Base-by-base conservation (phyloP, 116 monocot species). In the Phalaenopsis hybrid region DNA sequence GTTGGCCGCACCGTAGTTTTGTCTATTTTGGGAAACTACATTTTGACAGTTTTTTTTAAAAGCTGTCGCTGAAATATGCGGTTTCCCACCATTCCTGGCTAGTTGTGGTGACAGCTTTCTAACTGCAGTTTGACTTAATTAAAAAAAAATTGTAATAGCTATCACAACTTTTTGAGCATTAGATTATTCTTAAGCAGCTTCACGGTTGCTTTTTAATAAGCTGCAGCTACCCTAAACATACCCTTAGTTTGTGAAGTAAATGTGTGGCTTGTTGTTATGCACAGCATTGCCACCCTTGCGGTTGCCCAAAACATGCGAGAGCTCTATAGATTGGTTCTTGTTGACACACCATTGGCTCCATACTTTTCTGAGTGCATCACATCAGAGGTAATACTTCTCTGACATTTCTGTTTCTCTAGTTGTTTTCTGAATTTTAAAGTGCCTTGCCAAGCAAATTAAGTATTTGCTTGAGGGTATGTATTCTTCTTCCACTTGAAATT, bases 301-400 rank as follows among this genome's bases (percentile, higher is more conserved):
- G 98, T 95, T 78, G 95, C 98, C 37, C 93, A 95, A 21, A 98
- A 98, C 82, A 98, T 98, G 98, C 90, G 93, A 72, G 98, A 98
- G 59, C 91, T 95, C 68, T 98, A 98, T 84, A 89, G 95, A 84
- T 86, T 98, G 84, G 98, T 98, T 73, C 95, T 98, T 85, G 93
- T 98, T 34, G 93, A 95, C 57, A 95, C 95, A 58, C 95, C 98
- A 76, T 80, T 98, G 75, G 98, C 98, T 82, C 95, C 98, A 74
- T 98, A 95, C 78, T 98, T 98, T 65, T 95, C 95, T 50, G 93
- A 95, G 81, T 98, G 95, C 82, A 92, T 98, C 33, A 95, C 98
- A 43, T 95, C 98, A 25, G 98, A 98, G 95, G 95, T 95, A 91
- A 16, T 49, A 18, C 21, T 45, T 75, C n/a, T 45, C 8, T 20